phyloP scores from a whole-genome alignment of 352 stramenopile genomes.

The Phytophthora sojae region DNA sequence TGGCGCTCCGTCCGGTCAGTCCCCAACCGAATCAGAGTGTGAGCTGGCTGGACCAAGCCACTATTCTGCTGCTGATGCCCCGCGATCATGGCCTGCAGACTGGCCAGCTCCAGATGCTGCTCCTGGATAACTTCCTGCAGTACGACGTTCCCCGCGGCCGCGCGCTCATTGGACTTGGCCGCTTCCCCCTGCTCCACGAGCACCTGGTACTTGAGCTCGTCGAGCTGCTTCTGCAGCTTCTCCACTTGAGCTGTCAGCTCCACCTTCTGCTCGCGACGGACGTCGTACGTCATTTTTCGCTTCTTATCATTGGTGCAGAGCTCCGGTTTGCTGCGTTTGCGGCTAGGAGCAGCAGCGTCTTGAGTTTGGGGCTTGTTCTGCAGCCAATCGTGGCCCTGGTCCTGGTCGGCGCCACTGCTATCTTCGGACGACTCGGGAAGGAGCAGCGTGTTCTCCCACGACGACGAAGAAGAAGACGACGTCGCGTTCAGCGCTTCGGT shows the following conservation, averaged over 20 bases:
- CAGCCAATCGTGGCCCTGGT: slow-evolving; percentile 7
- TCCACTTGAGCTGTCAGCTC: slow-evolving; percentile 33
- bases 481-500: not conserved
- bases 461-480: too few species aligned
- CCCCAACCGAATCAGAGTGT: slow-evolving; percentile 31
- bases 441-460: not conserved
- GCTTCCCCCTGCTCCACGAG: slow-evolving; percentile 39
- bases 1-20: slow-evolving; percentile 35
- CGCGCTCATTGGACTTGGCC: slow-evolving; percentile 33
- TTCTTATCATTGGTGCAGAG: slow-evolving; percentile 17
- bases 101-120: slow-evolving; percentile 35
- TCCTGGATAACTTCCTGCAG: slow-evolving; percentile 41
- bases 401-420: slow-evolving; percentile 2
- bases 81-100: slow-evolving; percentile 33
- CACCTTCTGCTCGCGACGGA: slow-evolving; percentile 45
- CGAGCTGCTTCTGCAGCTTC: slow-evolving; percentile 42
- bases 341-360: slow-evolving; percentile 1
- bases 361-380: not conserved
- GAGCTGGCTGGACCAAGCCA: slow-evolving; percentile 16
- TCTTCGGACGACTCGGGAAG: slow-evolving; percentile 1
- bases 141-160: slow-evolving; percentile 22
- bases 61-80: slow-evolving; percentile 29
- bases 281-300: slow-evolving; percentile 40
- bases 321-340: slow-evolving; percentile 3
- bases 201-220: slow-evolving; percentile 45